A percentile compares a stretch with the other conserved stretches of the same genome.
Evolutionary conservation across 805 yeast genomes (phyloP).

Genomic region (Nakazawaea peltata): DNA sequence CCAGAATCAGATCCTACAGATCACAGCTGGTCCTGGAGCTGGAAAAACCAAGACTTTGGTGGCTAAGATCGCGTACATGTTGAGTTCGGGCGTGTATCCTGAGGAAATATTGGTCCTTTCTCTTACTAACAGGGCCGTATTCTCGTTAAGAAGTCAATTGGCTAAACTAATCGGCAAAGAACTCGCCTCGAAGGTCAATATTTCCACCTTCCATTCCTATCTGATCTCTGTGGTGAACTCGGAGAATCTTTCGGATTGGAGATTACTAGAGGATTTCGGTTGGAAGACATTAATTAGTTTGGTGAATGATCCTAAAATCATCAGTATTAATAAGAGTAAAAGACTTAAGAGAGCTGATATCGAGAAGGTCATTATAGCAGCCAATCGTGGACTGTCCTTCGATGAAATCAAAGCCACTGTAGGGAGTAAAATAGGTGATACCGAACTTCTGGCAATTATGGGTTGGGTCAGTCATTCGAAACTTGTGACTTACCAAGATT

Average conservation of each 20-base stretch:
- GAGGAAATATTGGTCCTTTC: conserved; percentile 52
- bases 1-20: conserved; percentile 34
- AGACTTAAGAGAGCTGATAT: conserved; percentile 5
- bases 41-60: conserved; percentile 62
- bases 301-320: conserved; percentile 1
- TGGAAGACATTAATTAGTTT: conserved; percentile 38
- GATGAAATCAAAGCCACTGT: not conserved
- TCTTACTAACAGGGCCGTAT: conserved; percentile 64
- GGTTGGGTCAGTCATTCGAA: conserved; percentile 8
- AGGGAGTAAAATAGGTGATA: not conserved
- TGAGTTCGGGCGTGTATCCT: conserved; percentile 34
- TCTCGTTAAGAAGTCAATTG: conserved; percentile 29
- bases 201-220: conserved; percentile 59
- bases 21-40: conserved; percentile 68
- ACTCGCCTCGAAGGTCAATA: conserved; percentile 25
- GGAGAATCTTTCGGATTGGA: conserved; percentile 21
- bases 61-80: conserved; percentile 40
- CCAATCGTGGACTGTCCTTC: not conserved
- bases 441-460: conserved; percentile 1
- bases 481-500: conserved; percentile 6
- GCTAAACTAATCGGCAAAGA: conserved; percentile 24
- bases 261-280: conserved; percentile 46
- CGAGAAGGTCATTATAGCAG: conserved; percentile 3
- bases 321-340: not conserved
- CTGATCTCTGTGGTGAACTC: conserved; percentile 42